Evolutionary conservation across 202 grass and related monocot genomes (phyloP), one percentile per base, ranked within the genome.

Genomic region (Schoenoplectus tabernaemontani): DNA sequence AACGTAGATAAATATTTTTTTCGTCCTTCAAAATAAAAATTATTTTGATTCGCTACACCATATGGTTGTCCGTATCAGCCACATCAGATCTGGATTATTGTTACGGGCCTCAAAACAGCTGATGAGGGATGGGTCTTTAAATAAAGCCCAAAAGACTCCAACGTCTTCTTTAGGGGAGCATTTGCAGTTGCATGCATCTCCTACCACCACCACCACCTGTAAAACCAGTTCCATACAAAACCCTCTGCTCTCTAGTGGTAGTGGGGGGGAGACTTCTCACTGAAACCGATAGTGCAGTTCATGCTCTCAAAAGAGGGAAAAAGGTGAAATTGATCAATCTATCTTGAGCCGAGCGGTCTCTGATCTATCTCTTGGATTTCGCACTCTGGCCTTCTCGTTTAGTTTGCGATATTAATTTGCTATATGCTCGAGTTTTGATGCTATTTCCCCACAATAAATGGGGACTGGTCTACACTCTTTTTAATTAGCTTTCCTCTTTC

Each of bases 211-310:
- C 3, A 17, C 16, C 8, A 44, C 43, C 44, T 74, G 46, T 33
- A 50, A 72, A 72, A 34, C 44, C 44, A 51, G 5, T 53, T 33
- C 7, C 70, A 54, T 32, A 3, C 20, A 70, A 46, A 46, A 70
- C 39, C 39, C 20, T 65, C 16, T 66, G 7, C 7, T 39, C 42
- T 44, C 42, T 44, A 44, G 6, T 44, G 6, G 9, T 4, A 3
- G 13, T 8, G 4, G 1, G 41, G 68, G 13, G 26, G 3, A 9
- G 15, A 74, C 70, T 34, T 74, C 23, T 50, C 46, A 54, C 70
- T 74, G 70, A 74, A 74, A 74, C 16, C 24, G 46, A 53, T 34
- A 54, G 70, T 74, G 24, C 13, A 74, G 24, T 72, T 72, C 16
- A 28, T 73, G 38, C 65, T 53, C 54, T 74, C 46, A 33, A 74